These are phyloP conservation scores for Venturia carpophila DNA, from an alignment of 2,329 filamentous ascomycete genomes.

Conservation along the genomic window DNA sequence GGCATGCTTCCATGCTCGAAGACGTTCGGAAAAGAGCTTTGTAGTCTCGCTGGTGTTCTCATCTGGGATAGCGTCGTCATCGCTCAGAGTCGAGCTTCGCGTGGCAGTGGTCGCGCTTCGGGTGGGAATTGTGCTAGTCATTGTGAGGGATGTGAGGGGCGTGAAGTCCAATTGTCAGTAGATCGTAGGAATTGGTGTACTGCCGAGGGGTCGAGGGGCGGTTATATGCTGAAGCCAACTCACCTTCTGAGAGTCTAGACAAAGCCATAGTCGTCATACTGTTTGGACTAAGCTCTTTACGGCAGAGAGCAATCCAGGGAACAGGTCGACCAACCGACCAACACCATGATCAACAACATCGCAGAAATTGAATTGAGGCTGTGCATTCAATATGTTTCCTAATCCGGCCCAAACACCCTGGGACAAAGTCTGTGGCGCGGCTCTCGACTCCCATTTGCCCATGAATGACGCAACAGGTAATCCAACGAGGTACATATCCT, in stretches of 20 bases:
- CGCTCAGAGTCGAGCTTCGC: slow-evolving; percentile 22
- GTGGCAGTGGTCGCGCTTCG: slow-evolving; percentile 15
- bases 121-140: slow-evolving; percentile 13
- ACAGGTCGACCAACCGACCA: background rate
- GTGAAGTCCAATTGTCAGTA: background rate
- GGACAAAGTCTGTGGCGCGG: background rate
- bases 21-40: slow-evolving; percentile 69
- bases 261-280: background rate
- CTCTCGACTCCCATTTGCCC: background rate
- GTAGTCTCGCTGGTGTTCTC: slow-evolving; percentile 44
- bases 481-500: background rate
- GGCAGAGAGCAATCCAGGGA: background rate
- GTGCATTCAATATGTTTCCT: background rate
- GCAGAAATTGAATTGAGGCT: slow-evolving; percentile 2
- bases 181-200: background rate
- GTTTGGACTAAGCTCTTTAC: background rate
- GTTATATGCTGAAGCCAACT: background rate
- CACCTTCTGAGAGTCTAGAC: background rate
- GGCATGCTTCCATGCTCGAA: slow-evolving; percentile 94
- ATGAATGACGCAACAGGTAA: background rate
- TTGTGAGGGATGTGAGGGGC: background rate
- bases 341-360: slow-evolving; percentile 3
- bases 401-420: background rate
- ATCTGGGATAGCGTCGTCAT: slow-evolving; percentile 41
- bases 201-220: background rate